Evolutionary conservation across 192 early-diverging fungal species (phyloP), one percentile per base, ranked within the genome.

Genomic region (Pilaira anomala): DNA sequence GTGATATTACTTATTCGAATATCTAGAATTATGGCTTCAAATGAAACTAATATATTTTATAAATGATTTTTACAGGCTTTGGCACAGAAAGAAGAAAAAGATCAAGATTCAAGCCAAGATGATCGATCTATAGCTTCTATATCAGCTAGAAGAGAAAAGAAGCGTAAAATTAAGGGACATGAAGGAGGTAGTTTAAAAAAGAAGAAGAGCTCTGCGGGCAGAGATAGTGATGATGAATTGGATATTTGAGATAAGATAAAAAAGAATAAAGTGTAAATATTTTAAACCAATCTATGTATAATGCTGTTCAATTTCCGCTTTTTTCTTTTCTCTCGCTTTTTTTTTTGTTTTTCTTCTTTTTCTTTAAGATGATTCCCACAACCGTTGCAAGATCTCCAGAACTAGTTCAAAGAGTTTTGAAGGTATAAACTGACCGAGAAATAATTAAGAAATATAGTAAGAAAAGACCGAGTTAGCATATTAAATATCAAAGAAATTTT

Each of bases 101-200:
- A 68, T 12, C 60, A 62, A n/a, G 60, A 66, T n/a, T 71, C 69
- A 13, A 65, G 65, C 5, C 70, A 72, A 36, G 60, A 73, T 49
- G 61, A 67, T 40, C 29, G 41, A 46, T 69, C 67, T 2, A 29
- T 51, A 2, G 36, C 30, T 4, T 50, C 41, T 0, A 26, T 42
- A 29, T 50, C 25, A 3, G 29, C 41, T 11, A 45, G 67, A 18
- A 56, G 60, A 46, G 67, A 69, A 33, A 69, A 62, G 52, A 69
- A 69, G n/a, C 59, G 67, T 13, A 69, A 69, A 41, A 7, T 40
- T 19, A 41, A 45, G 21, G 36, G 11, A 7, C 29, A 53, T 1
- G 42, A 48, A 19, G 30, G 61, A 48, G 54, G 21, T 33, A 48
- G 48, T 48, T 5, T 62, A 18, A 61, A 60, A 29, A 55, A 55